These are phyloP conservation scores for Botrytis medusae DNA, from an alignment of 2,329 filamentous ascomycete species.

Conservation along the genomic window DNA sequence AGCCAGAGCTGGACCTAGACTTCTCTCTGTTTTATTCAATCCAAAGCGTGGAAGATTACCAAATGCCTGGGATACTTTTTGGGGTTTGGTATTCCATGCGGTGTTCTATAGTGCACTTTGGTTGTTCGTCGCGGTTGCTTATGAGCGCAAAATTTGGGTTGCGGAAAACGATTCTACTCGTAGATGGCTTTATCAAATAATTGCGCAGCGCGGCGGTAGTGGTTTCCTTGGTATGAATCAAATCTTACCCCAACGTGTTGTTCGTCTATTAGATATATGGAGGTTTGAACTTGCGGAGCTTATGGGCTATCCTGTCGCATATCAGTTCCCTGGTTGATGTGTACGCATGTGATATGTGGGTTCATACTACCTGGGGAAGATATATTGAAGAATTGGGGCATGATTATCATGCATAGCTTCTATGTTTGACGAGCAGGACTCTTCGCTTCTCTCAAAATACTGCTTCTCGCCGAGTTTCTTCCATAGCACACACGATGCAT, in stretches of 20 bases:
- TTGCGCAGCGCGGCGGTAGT: not conserved
- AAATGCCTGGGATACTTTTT: not conserved
- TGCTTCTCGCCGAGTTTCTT: not conserved
- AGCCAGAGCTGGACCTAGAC: not conserved
- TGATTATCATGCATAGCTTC: not conserved
- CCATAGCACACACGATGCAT: not conserved
- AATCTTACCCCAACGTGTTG: constrained; percentile 6
- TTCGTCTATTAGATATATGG: constrained; percentile 9
- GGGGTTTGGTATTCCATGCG: constrained; percentile 6
- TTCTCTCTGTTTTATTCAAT: not conserved
- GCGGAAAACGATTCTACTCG: constrained; percentile 20
- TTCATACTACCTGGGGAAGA: not conserved
- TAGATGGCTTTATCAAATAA: not conserved
- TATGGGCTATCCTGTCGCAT: constrained; percentile 2
- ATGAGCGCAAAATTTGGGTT: constrained; percentile 17
- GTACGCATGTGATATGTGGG: not conserved
- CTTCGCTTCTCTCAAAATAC: not conserved
- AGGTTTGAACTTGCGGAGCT: not conserved
- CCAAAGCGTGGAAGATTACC: constrained; percentile 7
- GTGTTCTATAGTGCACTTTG: constrained; percentile 4
- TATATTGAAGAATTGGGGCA: not conserved
- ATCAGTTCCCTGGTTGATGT: constrained; percentile 11
- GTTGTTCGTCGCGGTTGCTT: not conserved
- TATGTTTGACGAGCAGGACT: not conserved
- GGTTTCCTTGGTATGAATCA: constrained; percentile 14